Evolutionary conservation across 495 filamentous ascomycete genomes (phyloP).

Genomic region (Copromyces sp.): DNA sequence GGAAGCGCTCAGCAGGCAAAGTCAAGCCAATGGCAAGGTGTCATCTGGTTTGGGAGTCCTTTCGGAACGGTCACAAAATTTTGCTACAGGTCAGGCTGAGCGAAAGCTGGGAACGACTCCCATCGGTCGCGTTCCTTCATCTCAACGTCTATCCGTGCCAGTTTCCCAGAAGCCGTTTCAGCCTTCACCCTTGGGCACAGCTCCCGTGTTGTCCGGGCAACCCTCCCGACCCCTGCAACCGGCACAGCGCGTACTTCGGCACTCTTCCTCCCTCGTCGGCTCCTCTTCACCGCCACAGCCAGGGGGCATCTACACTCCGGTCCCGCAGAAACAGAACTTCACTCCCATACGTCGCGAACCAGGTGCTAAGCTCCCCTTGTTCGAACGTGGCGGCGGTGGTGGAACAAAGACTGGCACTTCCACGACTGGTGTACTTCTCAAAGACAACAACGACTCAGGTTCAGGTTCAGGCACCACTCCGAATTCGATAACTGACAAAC

Average conservation of each 20-base stretch:
- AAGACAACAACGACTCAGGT: background rate
- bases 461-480: background rate
- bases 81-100: background rate
- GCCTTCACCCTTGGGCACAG: background rate
- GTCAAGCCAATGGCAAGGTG: background rate
- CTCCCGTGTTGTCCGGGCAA: background rate
- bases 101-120: background rate
- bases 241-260: background rate
- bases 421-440: background rate
- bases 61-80: background rate
- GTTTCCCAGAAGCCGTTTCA: background rate
- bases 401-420: background rate
- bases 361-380: slow-evolving; percentile 19
- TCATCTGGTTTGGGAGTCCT: background rate
- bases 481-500: background rate
- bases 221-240: background rate
- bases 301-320: background rate
- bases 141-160: background rate
- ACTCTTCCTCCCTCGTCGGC: background rate
- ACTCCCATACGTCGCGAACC: slow-evolving; percentile 32
- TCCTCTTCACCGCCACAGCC: background rate
- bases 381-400: slow-evolving; percentile 11
- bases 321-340: slow-evolving; percentile 42
- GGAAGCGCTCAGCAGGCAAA: background rate
- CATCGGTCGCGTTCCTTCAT: background rate